phyloP scores from a whole-genome alignment of 805 yeast genomes.

The Saturnispora ahearnii region DNA sequence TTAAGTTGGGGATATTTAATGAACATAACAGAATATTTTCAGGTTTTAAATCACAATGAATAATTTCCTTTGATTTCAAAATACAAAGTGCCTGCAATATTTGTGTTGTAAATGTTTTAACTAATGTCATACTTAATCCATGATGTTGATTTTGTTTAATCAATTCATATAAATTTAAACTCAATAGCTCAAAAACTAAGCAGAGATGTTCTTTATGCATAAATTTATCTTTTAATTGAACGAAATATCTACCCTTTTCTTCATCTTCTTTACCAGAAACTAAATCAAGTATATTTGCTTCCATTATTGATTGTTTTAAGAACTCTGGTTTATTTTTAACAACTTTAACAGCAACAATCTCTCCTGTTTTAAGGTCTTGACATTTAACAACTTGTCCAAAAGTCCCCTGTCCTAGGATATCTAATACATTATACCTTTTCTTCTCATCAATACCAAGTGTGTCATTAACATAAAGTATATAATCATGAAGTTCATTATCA shows the following conservation, averaged over 20 bases:
- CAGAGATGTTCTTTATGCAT: conserved; percentile 90
- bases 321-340: conserved; percentile 88
- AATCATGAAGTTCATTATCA: conserved; percentile 86
- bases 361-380: conserved; percentile 65
- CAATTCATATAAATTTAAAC: conserved; percentile 82
- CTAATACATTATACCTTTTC: conserved; percentile 79
- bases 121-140: conserved; percentile 74
- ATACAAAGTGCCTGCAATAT: conserved; percentile 72
- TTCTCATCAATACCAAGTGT: conserved; percentile 81
- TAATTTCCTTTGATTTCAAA: conserved; percentile 72
- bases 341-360: conserved; percentile 88
- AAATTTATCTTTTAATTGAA: conserved; percentile 77
- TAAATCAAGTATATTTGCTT: conserved; percentile 76
- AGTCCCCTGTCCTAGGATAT: conserved; percentile 91
- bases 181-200: conserved; percentile 80
- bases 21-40: conserved; percentile 80
- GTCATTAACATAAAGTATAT: conserved; percentile 89
- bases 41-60: conserved; percentile 96
- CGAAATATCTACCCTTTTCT: conserved; percentile 62
- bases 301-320: conserved; percentile 84
- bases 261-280: conserved; percentile 65
- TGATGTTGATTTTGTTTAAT: conserved; percentile 89
- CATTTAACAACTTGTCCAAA: conserved; percentile 98
- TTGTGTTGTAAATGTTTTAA: conserved; percentile 71
- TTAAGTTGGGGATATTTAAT: conserved; percentile 76